phyloP scores from a whole-genome alignment of 805 yeast species.

The Yamadazyma sp. region DNA sequence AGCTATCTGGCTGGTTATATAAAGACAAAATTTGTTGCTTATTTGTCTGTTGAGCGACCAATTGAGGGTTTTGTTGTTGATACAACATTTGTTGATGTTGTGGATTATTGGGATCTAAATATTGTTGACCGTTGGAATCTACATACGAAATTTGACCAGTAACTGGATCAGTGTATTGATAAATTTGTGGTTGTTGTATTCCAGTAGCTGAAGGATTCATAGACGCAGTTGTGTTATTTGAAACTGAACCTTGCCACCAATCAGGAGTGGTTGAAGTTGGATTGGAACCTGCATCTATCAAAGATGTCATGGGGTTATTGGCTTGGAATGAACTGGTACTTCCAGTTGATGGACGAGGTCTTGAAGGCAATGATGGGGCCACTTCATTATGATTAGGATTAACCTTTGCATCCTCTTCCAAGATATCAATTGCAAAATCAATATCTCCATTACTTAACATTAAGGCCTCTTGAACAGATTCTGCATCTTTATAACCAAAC shows the following conservation, averaged over 20 bases:
- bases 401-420: slow-evolving; percentile 38
- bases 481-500: slow-evolving; percentile 57
- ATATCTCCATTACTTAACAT: slow-evolving; percentile 57
- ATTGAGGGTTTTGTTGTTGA: slow-evolving; percentile 33
- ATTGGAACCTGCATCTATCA: slow-evolving; percentile 4
- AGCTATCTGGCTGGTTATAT: slow-evolving; percentile 37
- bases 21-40: slow-evolving; percentile 40
- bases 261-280: slow-evolving; percentile 17
- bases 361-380: slow-evolving; percentile 48
- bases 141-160: slow-evolving; percentile 67
- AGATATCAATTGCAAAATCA: slow-evolving; percentile 55
- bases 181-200: slow-evolving; percentile 45
- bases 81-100: slow-evolving; percentile 39
- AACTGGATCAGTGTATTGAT: slow-evolving; percentile 67
- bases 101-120: slow-evolving; percentile 46
- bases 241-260: slow-evolving; percentile 28
- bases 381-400: slow-evolving; percentile 36
- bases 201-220: slow-evolving; percentile 5
- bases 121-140: slow-evolving; percentile 67
- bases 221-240: slow-evolving; percentile 5
- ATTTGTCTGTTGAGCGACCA: slow-evolving; percentile 33
- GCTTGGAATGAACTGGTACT: slow-evolving; percentile 15
- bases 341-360: slow-evolving; percentile 25
- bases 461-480: slow-evolving; percentile 62
- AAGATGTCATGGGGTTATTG: slow-evolving; percentile 26